phyloP scores from a whole-genome alignment of 1,284 basidiomycete species.

The Ceratobasidium theobromae region DNA sequence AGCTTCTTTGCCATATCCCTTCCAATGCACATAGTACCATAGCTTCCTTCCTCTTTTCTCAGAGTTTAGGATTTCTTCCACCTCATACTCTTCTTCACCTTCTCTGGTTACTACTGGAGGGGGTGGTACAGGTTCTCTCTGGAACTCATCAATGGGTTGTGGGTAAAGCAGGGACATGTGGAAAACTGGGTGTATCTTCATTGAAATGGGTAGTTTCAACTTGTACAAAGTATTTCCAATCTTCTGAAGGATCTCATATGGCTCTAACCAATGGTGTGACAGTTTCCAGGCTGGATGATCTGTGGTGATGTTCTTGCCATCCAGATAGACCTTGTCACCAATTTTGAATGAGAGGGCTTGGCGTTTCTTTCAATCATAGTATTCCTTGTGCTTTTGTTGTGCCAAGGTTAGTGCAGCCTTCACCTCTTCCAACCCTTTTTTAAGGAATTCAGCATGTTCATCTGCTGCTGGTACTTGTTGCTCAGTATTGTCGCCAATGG shows the following conservation, averaged over 20 bases:
- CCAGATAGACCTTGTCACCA: conserved; percentile 36
- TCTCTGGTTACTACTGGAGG: conserved; percentile 18
- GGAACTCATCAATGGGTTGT: background rate
- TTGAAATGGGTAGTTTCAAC: conserved; percentile 24
- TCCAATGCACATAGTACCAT: background rate
- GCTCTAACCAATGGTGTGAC: conserved; percentile 36
- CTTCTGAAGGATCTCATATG: conserved; percentile 36
- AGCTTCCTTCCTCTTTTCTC: background rate
- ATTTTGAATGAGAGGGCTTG: background rate
- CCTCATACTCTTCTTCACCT: conserved; percentile 33
- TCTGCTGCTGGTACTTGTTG: background rate
- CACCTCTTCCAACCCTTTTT: background rate
- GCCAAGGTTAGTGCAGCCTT: background rate
- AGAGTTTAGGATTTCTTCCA: conserved; percentile 35
- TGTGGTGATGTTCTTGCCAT: conserved; percentile 37
- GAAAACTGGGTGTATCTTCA: background rate
- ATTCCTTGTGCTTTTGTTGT: too few relatives aligned
- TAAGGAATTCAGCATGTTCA: background rate
- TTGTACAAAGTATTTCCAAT: conserved; percentile 32
- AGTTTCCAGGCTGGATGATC: conserved; percentile 39
- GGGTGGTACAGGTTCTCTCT: too few relatives aligned
- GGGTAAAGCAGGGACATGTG: background rate
- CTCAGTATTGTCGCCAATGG: too few relatives aligned
- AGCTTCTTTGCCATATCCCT: background rate
- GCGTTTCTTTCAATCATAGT: background rate